phyloP scores from a whole-genome alignment of 352 stramenopile species.

The Phytophthora kernoviae region DNA sequence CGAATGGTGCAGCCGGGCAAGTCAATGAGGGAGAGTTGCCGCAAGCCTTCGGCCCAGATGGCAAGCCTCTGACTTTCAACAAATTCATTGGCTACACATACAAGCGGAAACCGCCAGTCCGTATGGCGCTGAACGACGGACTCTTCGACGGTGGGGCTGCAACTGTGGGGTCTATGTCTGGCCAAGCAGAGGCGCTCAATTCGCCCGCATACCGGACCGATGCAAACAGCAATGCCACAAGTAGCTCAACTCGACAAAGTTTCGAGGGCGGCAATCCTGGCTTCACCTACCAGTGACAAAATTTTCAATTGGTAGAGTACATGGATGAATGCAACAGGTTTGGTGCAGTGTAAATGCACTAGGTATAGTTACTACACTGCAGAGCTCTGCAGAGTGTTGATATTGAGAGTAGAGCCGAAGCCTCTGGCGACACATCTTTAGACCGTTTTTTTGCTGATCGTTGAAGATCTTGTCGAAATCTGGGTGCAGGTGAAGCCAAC shows the following conservation, averaged over 20 bases:
- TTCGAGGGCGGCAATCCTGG: slow-evolving; percentile 7
- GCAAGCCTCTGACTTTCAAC: slow-evolving; percentile 88
- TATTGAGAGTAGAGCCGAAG: no score
- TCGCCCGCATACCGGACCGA: slow-evolving; percentile 8
- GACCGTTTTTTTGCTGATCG: neutral
- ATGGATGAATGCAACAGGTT: neutral
- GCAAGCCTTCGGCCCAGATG: slow-evolving; percentile 62
- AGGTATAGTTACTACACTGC: no score
- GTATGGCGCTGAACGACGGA: slow-evolving; percentile 77
- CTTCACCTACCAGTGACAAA: slow-evolving; percentile 6
- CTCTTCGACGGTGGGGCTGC: slow-evolving; percentile 50
- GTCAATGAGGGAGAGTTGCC: slow-evolving; percentile 30
- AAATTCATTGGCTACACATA: slow-evolving; percentile 94
- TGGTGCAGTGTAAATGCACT: no score
- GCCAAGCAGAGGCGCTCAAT: neutral
- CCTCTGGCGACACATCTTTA: no score
- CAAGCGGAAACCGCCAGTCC: slow-evolving; percentile 87
- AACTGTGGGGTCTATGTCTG: neutral
- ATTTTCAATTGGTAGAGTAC: neutral
- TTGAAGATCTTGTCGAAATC: neutral
- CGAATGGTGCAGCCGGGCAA: slow-evolving; percentile 6
- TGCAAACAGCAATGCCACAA: neutral
- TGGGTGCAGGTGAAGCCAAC: slow-evolving; percentile 1
- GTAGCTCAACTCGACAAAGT: slow-evolving; percentile 12
- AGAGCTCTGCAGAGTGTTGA: no score